Evolutionary conservation across 1,284 basidiomycete genomes (phyloP).

Genomic region (Trametes versicolor): DNA sequence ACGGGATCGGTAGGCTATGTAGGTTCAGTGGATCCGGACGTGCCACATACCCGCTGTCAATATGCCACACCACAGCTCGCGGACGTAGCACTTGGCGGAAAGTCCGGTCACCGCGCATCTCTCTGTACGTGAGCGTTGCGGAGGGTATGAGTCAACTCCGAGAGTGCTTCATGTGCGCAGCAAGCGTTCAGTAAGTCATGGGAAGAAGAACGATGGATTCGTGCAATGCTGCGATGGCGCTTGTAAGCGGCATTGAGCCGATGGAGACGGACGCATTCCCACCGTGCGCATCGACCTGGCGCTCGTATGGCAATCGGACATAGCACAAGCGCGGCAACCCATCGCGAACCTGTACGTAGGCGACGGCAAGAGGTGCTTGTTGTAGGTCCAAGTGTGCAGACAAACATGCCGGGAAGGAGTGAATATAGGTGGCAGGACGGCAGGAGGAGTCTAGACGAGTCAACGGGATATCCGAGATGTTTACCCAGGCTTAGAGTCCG

Average conservation of each 20-base stretch:
- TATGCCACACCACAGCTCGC: too few relatives aligned
- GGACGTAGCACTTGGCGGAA: too few relatives aligned
- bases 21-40: too few relatives aligned
- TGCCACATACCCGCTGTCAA: too few relatives aligned
- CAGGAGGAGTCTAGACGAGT: background rate
- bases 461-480: background rate
- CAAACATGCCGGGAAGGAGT: background rate
- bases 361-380: too few relatives aligned
- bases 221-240: background rate
- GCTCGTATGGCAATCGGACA: background rate
- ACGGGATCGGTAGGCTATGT: too few relatives aligned
- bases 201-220: background rate
- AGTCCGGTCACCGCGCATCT: background rate
- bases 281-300: background rate
- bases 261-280: constrained; percentile 17
- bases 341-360: too few relatives aligned
- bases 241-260: background rate
- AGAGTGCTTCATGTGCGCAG: background rate
- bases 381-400: constrained; percentile 11
- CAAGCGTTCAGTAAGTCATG: constrained; percentile 9
- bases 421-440: background rate
- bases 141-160: background rate
- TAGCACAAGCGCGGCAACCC: background rate
- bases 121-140: background rate
- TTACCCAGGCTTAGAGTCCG: background rate